These are phyloP conservation scores for Colletotrichum sp. DNA, from an alignment of 2,329 filamentous ascomycete genomes.

Conservation along the genomic window DNA sequence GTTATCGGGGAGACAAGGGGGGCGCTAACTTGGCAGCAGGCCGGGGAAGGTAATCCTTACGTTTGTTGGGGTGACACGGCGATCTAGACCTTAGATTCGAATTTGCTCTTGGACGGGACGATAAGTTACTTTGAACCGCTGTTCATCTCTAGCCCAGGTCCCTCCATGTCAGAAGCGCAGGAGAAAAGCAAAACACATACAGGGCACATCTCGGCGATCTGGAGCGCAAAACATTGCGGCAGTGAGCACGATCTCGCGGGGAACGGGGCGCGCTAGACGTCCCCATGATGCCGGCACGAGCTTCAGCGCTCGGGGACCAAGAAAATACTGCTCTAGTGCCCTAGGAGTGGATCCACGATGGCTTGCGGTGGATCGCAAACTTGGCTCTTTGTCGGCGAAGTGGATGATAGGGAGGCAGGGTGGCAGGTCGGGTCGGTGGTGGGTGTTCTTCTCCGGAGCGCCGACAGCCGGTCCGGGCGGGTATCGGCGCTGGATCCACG, in stretches of 20 bases:
- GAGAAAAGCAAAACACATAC: neutral
- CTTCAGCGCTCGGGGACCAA: constrained; percentile 1
- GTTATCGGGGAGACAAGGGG: constrained; percentile 6
- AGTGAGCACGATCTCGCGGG: neutral
- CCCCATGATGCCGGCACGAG: neutral
- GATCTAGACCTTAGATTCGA: neutral
- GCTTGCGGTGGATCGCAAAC: neutral
- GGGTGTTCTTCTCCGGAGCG: neutral
- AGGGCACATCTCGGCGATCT: neutral
- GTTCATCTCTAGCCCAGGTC: neutral
- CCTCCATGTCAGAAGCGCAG: neutral
- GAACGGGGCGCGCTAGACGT: neutral
- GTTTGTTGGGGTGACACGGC: neutral
- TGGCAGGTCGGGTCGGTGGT: neutral
- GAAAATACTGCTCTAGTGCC: neutral
- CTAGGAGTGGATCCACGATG: neutral
- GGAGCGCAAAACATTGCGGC: neutral
- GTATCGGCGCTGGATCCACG: constrained; percentile 12
- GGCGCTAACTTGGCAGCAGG: neutral
- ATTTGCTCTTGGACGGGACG: neutral
- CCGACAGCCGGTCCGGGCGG: constrained; percentile 19
- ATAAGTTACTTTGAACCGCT: neutral
- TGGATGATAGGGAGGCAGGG: neutral
- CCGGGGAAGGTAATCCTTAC: neutral
- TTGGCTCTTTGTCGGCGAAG: constrained; percentile 1